These are phyloP conservation scores for Striga hermonthica DNA, from an alignment of 305 asterid species.

Conservation along the genomic window DNA sequence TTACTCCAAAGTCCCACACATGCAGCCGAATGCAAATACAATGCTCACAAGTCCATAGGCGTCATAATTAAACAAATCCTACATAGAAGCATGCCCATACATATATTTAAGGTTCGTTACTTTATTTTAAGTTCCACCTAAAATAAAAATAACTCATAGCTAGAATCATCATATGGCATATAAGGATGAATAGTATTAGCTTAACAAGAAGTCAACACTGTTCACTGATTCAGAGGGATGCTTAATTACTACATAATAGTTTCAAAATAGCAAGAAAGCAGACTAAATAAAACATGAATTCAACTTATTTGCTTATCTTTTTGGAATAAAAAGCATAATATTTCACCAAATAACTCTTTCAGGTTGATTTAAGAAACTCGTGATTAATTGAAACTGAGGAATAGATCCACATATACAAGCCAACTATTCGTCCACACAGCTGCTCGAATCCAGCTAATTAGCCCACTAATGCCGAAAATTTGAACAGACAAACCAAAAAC, in stretches of 20 bases:
- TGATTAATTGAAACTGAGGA: background rate
- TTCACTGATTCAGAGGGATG: background rate
- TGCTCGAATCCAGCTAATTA: conserved; percentile 22
- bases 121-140: conserved; percentile 1
- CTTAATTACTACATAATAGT: conserved; percentile 7
- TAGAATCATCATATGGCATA: background rate
- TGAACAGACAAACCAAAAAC: background rate
- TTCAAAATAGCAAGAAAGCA: conserved; percentile 16
- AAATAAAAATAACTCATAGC: background rate
- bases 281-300: background rate
- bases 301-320: background rate
- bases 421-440: background rate
- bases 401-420: background rate
- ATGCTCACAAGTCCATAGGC: background rate
- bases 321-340: background rate
- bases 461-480: conserved; percentile 9
- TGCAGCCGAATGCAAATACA: background rate
- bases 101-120: background rate
- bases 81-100: conserved; percentile 1
- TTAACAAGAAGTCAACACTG: background rate
- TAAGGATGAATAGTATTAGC: conserved; percentile 1
- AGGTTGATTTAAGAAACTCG: conserved; percentile 14
- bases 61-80: background rate
- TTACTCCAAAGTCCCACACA: background rate
- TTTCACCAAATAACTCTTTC: background rate